A percentile compares a stretch with the other conserved stretches of the same genome.
Evolutionary conservation across 2,329 filamentous ascomycete genomes (phyloP).

Genomic region (Didymosphaeria variabile): DNA sequence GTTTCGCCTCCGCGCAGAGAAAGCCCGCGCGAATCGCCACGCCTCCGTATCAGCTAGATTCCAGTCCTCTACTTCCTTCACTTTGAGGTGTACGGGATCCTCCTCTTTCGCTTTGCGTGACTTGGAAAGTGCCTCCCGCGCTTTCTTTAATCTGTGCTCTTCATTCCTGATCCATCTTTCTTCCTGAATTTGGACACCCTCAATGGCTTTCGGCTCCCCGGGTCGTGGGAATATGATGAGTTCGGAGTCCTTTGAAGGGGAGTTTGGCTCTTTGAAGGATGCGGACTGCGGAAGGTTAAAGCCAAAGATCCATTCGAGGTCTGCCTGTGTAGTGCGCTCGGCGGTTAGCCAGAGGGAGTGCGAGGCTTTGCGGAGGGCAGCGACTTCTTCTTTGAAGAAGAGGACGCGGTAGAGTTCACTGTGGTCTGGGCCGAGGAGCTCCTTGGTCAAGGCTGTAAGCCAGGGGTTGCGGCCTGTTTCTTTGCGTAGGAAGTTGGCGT

Average conservation of each 20-base stretch:
- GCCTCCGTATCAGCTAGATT: constrained; percentile 77
- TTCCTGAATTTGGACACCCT: constrained; percentile 60
- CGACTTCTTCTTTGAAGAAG: constrained; percentile 82
- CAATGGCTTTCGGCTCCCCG: constrained; percentile 55
- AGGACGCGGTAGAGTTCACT: constrained; percentile 73
- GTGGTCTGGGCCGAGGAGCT: constrained; percentile 70
- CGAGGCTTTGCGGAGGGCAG: constrained; percentile 65
- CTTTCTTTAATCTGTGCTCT: constrained; percentile 63
- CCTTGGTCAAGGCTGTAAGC: constrained; percentile 75
- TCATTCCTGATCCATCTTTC: constrained; percentile 66
- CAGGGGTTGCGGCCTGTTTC: constrained; percentile 79
- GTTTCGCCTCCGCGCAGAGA: constrained; percentile 67
- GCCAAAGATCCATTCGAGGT: constrained; percentile 89
- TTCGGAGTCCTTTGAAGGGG: constrained; percentile 67
- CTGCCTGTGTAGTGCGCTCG: constrained; percentile 68
- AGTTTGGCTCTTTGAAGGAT: constrained; percentile 64
- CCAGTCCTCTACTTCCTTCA: constrained; percentile 59
- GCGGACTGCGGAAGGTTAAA: constrained; percentile 75
- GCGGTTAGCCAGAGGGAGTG: constrained; percentile 84
- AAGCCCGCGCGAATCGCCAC: constrained; percentile 78
- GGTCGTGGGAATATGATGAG: constrained; percentile 56
- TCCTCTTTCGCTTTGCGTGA: constrained; percentile 39
- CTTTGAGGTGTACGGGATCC: constrained; percentile 30
- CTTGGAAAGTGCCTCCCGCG: constrained; percentile 52
- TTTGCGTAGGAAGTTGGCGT: constrained; percentile 58